phyloP scores from a whole-genome alignment of 2,329 filamentous ascomycete species.

The Pseudocercospora vitis region DNA sequence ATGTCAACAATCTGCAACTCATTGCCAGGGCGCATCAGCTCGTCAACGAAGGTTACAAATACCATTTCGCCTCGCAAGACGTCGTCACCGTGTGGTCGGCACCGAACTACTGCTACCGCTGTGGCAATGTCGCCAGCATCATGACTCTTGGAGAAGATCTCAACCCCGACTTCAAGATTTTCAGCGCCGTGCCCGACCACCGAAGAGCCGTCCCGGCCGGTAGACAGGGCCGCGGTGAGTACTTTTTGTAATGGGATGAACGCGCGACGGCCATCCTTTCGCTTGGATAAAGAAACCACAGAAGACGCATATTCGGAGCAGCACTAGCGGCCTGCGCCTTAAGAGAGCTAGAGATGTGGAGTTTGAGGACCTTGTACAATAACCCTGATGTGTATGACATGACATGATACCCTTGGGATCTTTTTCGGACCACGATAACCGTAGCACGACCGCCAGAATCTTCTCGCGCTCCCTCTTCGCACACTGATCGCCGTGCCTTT shows the following conservation, averaged over 20 bases:
- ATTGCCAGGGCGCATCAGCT: conserved; percentile 74
- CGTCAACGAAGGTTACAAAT: conserved; percentile 80
- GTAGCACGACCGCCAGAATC: too few species aligned
- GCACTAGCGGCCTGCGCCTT: too few species aligned
- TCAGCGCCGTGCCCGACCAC: conserved; percentile 84
- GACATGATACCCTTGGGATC: too few species aligned
- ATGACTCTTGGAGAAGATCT: conserved; percentile 87
- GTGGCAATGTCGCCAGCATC: conserved; percentile 83
- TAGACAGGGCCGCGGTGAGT: conserved; percentile 51
- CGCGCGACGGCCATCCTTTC: neutral
- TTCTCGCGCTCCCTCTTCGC: too few species aligned
- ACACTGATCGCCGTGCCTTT: too few species aligned
- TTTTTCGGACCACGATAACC: too few species aligned
- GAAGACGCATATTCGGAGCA: too few species aligned
- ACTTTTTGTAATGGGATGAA: conserved; percentile 48
- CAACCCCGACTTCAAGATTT: conserved; percentile 88
- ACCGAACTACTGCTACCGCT: conserved; percentile 95
- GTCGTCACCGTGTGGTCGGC: conserved; percentile 87
- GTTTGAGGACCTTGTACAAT: too few species aligned
- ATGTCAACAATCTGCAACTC: conserved; percentile 70
- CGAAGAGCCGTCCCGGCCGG: conserved; percentile 75
- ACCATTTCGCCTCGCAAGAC: conserved; percentile 91
- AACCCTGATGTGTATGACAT: too few species aligned
- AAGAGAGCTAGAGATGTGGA: too few species aligned
- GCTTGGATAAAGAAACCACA: too few species aligned